phyloP scores from a whole-genome alignment of 2,329 filamentous ascomycete genomes.

The Penicillium sclerotiorum region DNA sequence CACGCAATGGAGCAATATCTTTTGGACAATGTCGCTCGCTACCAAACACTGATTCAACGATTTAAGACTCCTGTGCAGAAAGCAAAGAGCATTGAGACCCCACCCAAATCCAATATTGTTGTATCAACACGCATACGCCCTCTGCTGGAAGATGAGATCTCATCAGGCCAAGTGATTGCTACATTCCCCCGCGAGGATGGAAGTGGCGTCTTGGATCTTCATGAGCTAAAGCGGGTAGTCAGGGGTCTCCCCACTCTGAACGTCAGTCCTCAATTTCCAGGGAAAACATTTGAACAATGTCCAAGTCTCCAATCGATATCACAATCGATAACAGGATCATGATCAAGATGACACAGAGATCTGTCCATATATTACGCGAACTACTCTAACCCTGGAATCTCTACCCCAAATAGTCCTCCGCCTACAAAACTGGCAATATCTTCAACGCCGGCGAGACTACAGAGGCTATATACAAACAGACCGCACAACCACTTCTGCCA shows the following conservation, averaged over 20 bases:
- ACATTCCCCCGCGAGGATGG: constrained; percentile 6
- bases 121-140: constrained; percentile 17
- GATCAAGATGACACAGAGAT: too few species aligned
- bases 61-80: constrained; percentile 9
- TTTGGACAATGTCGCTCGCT: constrained; percentile 9
- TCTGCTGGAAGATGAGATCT: constrained; percentile 11
- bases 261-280: constrained; percentile 10
- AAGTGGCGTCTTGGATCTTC: constrained; percentile 16
- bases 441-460: constrained; percentile 42
- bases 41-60: constrained; percentile 12
- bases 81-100: background rate
- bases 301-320: background rate
- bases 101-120: constrained; percentile 6
- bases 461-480: constrained; percentile 45
- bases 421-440: constrained; percentile 36
- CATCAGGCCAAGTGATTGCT: constrained; percentile 17
- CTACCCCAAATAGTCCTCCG: constrained; percentile 11
- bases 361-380: too few species aligned
- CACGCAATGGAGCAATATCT: constrained; percentile 9
- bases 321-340: background rate
- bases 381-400: too few species aligned
- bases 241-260: constrained; percentile 14
- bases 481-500: constrained; percentile 47
- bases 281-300: too few species aligned
- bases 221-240: constrained; percentile 15